Evolutionary conservation across 306 rosid species (phyloP), one percentile per base, ranked within the genome.

Genomic region (Quercus glauca): DNA sequence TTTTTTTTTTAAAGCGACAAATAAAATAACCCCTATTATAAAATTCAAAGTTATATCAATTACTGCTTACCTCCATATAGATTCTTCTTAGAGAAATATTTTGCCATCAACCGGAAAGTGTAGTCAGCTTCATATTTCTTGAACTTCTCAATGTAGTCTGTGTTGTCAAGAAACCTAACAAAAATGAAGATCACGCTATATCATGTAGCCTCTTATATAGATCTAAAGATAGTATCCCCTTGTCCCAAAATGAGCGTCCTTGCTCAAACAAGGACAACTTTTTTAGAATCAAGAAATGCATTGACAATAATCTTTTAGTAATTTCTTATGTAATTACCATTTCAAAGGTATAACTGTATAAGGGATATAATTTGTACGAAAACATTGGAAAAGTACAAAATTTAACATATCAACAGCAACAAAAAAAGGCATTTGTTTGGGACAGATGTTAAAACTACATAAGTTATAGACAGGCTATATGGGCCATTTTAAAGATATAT

Each of bases 61-160:
- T 49, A 35, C 31, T 25, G 73, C 53, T 35, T 73, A 85, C 91
- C 91, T 75, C 89, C 89, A 88, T 85, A 85, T 19, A 88, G 82
- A 76, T 84, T 81, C 53, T 64, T 88, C 65, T 79, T 83, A 7
- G 91, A 83, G 80, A 88, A 88, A 78, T 88, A 88, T 57, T 83
- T 88, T 58, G 86, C 87, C 85, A 78, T 83, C 75, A 88, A 69
- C 76, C 87, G 84, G 35, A 71, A 78, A 41, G 87, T 74, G 83
- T 83, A 88, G 75, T 83, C 89, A 69, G 78, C 83, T 83, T 88
- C 89, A 78, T 85, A 88, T 58, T 83, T 85, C 84, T 83, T 81
- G 77, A 85, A 88, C 81, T 83, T 88, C 77, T 88, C 83, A n/a
- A 28, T 76, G 74, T 75, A 80, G 41, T 71, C 71, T 9, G 79